Evolutionary conservation across 305 asterid species (phyloP).

Genomic region (Fraxinus paxiana): DNA sequence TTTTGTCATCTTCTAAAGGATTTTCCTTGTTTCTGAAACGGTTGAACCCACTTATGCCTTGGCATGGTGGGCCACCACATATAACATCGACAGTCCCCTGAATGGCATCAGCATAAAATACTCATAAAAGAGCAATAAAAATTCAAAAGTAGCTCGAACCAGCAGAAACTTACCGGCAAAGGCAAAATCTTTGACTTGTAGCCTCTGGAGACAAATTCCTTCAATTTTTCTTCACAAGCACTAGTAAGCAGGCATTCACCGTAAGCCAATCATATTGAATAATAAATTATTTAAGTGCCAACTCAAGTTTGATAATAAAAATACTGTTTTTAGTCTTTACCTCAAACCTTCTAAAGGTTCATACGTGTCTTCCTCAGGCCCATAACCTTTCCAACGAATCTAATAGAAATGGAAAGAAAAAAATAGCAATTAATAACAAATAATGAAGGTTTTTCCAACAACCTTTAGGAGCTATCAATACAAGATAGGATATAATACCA

Average conservation of each 20-base stretch:
- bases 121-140: not conserved
- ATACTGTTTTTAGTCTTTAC: constrained; percentile 12
- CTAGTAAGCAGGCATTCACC: constrained; percentile 11
- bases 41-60: constrained; percentile 49
- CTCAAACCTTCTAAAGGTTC: constrained; percentile 43
- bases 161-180: constrained; percentile 32
- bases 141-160: not conserved
- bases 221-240: constrained; percentile 32
- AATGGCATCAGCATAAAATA: not conserved
- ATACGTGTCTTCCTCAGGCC: constrained; percentile 40
- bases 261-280: not conserved
- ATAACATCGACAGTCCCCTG: constrained; percentile 45
- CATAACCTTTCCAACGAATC: constrained; percentile 46
- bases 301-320: not conserved
- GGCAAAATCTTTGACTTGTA: constrained; percentile 32
- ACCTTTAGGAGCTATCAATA: not conserved
- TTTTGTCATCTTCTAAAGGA: constrained; percentile 38
- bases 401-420: not conserved
- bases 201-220: constrained; percentile 30
- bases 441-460: not conserved
- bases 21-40: constrained; percentile 34
- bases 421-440: not conserved
- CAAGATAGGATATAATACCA: not conserved
- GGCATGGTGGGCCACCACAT: constrained; percentile 56
- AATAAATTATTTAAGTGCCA: not conserved